Base-by-base conservation (phyloP, 1,284 basidiomycete species). In the Ceratorhiza oryzae-sativae region DNA sequence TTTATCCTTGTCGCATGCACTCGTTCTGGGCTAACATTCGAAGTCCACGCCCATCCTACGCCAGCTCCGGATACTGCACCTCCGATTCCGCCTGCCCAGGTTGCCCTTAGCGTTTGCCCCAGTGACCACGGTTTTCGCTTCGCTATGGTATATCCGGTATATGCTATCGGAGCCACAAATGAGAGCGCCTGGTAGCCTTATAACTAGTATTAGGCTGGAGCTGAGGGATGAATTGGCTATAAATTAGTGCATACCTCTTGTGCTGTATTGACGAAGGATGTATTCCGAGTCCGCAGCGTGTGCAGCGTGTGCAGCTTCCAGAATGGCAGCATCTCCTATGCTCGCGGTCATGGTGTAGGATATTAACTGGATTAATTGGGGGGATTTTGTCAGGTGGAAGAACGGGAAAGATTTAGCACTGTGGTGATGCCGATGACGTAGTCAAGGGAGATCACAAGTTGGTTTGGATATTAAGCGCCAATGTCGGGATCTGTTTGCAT, bases 181-280 rank as follows among this genome's bases (percentile, higher is more conserved):
- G 90, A 91, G 71, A 85, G 80, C 49, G 86, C 73, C 75, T 90
- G 86, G 77, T 90, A 91, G 20, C 90, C 89, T 77, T 27, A 6
- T 41, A n/a, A 32, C 30, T 15, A 55, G n/a, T n/a, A 12, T 41
- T n/a, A 18, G 20, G 34, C 9, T 6, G n/a, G 9, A 42, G 8
- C 25, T 32, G 23, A 5, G 86, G 84, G 41, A 8, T 25, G 49
- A 12, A 25, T 3, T 18, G 34, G 27, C 30, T 39, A 2, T 36
- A 13, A 12, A n/a, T n/a, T 6, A 30, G 6, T 1, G 5, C 41
- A 23, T 25, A 68, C 65, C 65, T 68, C 65, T 55, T 32, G 65
- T 68, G 41, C 65, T 86, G 53, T 85, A 84, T 73, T 87, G 83
- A 51, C 88, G 85, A 49, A 89, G 85, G 27, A 91, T 84, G 77